Conservation (phyloP, 2,329 filamentous ascomycete genomes). For the Sporothrix humicola region DNA sequence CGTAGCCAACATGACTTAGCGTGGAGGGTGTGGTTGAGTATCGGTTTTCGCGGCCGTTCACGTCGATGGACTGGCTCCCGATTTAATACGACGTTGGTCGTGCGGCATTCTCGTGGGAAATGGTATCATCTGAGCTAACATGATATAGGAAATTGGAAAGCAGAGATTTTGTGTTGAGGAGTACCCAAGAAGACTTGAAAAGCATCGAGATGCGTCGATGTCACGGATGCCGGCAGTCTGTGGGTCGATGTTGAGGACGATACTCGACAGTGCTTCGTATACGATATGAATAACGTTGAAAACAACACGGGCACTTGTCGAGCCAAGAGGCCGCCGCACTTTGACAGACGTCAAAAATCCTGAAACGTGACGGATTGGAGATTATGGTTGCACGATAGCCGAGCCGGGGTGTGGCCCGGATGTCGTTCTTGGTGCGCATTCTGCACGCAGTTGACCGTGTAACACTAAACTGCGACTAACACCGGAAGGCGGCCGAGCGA, state of each 20-base stretch:
- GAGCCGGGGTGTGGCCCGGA: conserved; percentile 2
- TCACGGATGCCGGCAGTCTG: background rate
- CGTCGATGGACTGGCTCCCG: conserved; percentile 21
- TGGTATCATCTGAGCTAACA: conserved; percentile 31
- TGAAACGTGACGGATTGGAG: background rate
- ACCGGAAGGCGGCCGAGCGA: conserved; percentile 29
- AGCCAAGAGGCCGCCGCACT: background rate
- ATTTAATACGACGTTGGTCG: conserved; percentile 23
- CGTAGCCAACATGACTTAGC: conserved; percentile 19
- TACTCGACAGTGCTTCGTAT: background rate
- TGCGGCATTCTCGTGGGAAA: conserved; percentile 15
- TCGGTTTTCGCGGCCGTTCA: too few relatives aligned
- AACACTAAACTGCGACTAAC: conserved; percentile 7
- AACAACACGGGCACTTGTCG: background rate
- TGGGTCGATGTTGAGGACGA: background rate
- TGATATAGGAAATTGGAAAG: conserved; percentile 24
- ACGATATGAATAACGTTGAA: background rate
- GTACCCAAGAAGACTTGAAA: background rate
- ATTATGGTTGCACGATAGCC: background rate
- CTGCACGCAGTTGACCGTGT: background rate
- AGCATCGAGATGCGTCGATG: background rate
- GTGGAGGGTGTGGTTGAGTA: background rate
- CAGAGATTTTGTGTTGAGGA: background rate
- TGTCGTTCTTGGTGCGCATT: background rate
- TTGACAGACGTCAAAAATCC: background rate